Evolutionary conservation across 2,329 filamentous ascomycete species (phyloP), one percentile per base, ranked within the genome.

Genomic region (Ilyonectria mors-panacis): DNA sequence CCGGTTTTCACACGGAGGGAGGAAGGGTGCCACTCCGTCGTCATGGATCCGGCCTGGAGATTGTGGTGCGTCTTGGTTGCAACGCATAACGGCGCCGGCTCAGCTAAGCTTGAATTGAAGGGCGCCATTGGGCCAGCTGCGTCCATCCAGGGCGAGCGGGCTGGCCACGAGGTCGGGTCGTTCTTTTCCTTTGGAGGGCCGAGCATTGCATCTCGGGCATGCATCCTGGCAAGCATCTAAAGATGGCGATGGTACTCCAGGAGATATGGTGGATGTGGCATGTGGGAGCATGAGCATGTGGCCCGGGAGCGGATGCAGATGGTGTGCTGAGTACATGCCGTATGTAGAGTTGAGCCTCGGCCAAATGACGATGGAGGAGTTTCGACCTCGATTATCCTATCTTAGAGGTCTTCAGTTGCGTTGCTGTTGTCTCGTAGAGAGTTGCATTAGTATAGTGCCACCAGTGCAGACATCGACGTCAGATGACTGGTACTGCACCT

Each of bases 131-230:
- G 59, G 45, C 61, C 54, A 59, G 61, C 44, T 44, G 53, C 35
- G 21, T 35, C 59, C 59, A 66, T 37, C 45, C 58, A 60, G 53
- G 21, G 44, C 28, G 44, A 26, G 50, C 54, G 33, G n/a, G n/a
- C 39, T 54, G 59, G 21, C 54, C 64, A 66, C 64, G 64, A 63
- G 64, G 47, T 28, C 33, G n/a, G 33, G 45, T 35, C 39, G 17
- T 48, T 65, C 47, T 50, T 51, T 42, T 54, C 21, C 50, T 50
- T 54, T 64, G 42, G 57, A 65, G 21, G 23, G 44, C 17, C 28
- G 45, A 53, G 37, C 8, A 2, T 45, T 45, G 19, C 44, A 45
- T 45, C 44, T 23, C 5, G 45, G 61, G 28, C 19, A 5, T 45
- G 44, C 44, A 45, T 45, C 44, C 10, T 5, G 10, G 44, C 39